Base-by-base conservation (phyloP, 2,329 filamentous ascomycete species). In the Geosmithia flava region DNA sequence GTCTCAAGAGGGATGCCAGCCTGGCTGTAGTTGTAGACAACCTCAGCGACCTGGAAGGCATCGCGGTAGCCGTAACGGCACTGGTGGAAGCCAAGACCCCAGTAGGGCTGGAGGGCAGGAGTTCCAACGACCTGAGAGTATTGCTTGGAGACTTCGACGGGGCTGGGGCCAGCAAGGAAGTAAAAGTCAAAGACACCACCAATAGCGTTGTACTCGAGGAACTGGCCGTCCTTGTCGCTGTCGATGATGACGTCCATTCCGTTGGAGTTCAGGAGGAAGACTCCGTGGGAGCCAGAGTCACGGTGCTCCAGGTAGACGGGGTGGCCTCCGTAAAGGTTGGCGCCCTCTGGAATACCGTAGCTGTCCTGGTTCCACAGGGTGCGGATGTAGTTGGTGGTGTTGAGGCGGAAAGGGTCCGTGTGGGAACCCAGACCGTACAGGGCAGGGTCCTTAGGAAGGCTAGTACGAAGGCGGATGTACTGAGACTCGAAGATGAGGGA, bases 351-450 rank as follows among this genome's bases (percentile, higher is more conserved):
- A 56, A 82, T 68, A 6, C 65, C 63, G 52, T 80, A 85, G 1
- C 81, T 71, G 62, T 89, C 85, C 44, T 81, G 74, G 45, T 80
- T 81, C 78, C 83, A 87, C 7, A 88, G 59, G 0, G 83, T 86
- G 40, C 85, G 79, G 44, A 58, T 71, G 53, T 65, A 65, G 62
- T 84, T 76, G 30, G 75, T 80, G 0, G 78, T 83, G 52, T 81
- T 80, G 50, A 89, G 69, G 44, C 76, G 74, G 56, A 88, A 80
- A 1, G 80, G 70, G 54, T 90, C 85, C 2, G 77, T 81, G 59
- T 88, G 83, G 64, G 91, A 86, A 37, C 87, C 87, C 2, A 91
- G 71, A 1, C 87, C 87, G 59, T 93, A 93, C 6, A 93, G 67
- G 55, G 84, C 78, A 0, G 85, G 83, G 47, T 80, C 69, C 1